phyloP scores from a whole-genome alignment of 1,284 basidiomycete genomes.

The Microstroma glucosiphilum region DNA sequence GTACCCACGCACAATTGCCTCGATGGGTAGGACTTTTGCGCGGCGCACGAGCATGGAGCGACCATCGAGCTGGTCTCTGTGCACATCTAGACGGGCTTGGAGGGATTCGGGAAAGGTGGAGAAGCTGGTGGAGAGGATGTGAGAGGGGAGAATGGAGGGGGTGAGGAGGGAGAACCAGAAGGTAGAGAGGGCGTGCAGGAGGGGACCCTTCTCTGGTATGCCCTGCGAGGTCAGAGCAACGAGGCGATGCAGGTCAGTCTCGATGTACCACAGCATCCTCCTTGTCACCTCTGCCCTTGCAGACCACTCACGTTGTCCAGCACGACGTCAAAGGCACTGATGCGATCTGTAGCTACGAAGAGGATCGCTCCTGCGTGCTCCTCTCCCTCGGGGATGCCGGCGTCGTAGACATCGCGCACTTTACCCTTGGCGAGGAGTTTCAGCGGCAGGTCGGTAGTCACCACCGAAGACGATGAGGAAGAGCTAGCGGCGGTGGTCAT shows the following conservation, averaged over 20 bases:
- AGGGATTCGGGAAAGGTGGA: slow-evolving; percentile 32
- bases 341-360: slow-evolving; percentile 91
- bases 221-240: slow-evolving; percentile 56
- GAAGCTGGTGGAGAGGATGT: slow-evolving; percentile 41
- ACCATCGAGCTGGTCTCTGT: slow-evolving; percentile 62
- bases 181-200: slow-evolving; percentile 80
- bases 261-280: no score
- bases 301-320: slow-evolving; percentile 33
- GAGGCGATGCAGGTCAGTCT: neutral
- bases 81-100: slow-evolving; percentile 21
- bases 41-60: slow-evolving; percentile 85
- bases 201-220: slow-evolving; percentile 84
- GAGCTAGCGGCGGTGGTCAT: no score
- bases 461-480: slow-evolving; percentile 21
- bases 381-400: slow-evolving; percentile 21
- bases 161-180: slow-evolving; percentile 84
- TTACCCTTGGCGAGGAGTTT: slow-evolving; percentile 47
- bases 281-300: neutral
- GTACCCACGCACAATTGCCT: slow-evolving; percentile 94
- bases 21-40: slow-evolving; percentile 85
- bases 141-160: slow-evolving; percentile 37
- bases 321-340: slow-evolving; percentile 90
- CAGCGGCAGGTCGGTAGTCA: slow-evolving; percentile 40
- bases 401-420: slow-evolving; percentile 49
- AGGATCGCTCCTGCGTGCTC: slow-evolving; percentile 54